Percentiles rank a stretch among this genome's conserved stretches.
These are phyloP conservation scores for Sclerotinia minor DNA, from an alignment of 2,329 filamentous ascomycete genomes.

Conservation along the genomic window DNA sequence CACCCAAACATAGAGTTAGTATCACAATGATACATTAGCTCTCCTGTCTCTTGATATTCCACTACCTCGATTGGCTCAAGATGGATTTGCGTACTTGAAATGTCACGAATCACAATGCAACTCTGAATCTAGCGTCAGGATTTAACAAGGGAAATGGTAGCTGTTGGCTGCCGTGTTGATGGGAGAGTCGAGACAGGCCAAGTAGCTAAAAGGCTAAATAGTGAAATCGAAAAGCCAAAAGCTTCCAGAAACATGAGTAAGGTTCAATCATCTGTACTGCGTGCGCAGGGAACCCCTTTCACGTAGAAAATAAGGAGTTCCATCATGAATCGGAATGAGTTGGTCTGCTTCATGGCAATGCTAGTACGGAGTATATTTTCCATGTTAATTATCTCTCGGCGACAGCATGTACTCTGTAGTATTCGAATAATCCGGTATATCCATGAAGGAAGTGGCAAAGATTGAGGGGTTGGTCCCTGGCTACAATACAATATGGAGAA, in stretches of 20 bases:
- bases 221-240: conserved; percentile 5
- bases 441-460: conserved; percentile 9
- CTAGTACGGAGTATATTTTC: neutral
- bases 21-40: conserved; percentile 9
- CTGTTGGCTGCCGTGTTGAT: neutral
- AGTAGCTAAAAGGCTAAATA: neutral
- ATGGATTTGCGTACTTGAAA: neutral
- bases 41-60: neutral
- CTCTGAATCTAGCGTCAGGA: neutral
- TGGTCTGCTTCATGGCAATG: neutral
- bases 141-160: conserved; percentile 15
- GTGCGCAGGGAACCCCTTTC: neutral
- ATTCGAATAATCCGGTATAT: neutral
- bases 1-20: conserved; percentile 12
- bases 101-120: conserved; percentile 14
- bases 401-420: neutral
- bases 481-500: conserved; percentile 3
- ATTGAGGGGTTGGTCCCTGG: neutral
- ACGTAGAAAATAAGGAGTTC: neutral
- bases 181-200: neutral
- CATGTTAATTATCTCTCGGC: neutral
- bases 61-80: neutral
- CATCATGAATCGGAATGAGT: too few species aligned
- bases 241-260: conserved; percentile 19
- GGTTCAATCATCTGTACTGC: neutral